Evolutionary conservation across 768 basidiomycete genomes (phyloP).

Genomic region (Grammothele lineata): DNA sequence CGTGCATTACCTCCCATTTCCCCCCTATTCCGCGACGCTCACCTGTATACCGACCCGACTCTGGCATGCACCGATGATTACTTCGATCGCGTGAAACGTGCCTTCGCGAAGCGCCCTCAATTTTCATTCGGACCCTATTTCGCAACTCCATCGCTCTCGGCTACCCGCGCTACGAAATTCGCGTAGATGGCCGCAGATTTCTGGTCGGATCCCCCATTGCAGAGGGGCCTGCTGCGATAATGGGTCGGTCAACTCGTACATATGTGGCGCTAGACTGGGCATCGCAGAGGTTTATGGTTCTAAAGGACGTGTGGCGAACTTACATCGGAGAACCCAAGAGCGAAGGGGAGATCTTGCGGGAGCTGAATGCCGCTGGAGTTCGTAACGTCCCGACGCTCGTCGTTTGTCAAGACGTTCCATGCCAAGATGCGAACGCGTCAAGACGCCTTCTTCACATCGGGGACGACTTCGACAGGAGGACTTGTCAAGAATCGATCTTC

Average conservation of each 20-base stretch:
- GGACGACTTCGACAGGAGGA: neutral
- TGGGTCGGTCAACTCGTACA: slow-evolving; percentile 5
- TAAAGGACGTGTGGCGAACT: slow-evolving; percentile 14
- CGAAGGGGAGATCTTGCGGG: slow-evolving; percentile 1
- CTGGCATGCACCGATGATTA: no score
- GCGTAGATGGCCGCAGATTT: neutral
- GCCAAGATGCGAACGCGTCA: neutral
- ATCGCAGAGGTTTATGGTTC: slow-evolving; percentile 1
- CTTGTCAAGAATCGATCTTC: no score
- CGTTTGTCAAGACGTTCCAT: neutral
- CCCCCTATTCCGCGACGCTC: no score
- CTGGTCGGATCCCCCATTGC: slow-evolving; percentile 5
- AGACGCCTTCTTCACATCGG: neutral
- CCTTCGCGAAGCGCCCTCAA: no score
- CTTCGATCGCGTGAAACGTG: no score
- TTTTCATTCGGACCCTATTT: no score
- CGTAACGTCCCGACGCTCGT: neutral
- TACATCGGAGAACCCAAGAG: neutral
- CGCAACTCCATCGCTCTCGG: no score
- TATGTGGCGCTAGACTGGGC: slow-evolving; percentile 12
- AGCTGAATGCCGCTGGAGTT: neutral
- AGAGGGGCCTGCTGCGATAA: neutral
- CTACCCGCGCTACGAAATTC: no score
- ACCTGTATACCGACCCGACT: no score
- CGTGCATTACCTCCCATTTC: no score